These are phyloP conservation scores for Pythium rhizo-oryzae DNA, from an alignment of 352 stramenopile species.

Conservation along the genomic window DNA sequence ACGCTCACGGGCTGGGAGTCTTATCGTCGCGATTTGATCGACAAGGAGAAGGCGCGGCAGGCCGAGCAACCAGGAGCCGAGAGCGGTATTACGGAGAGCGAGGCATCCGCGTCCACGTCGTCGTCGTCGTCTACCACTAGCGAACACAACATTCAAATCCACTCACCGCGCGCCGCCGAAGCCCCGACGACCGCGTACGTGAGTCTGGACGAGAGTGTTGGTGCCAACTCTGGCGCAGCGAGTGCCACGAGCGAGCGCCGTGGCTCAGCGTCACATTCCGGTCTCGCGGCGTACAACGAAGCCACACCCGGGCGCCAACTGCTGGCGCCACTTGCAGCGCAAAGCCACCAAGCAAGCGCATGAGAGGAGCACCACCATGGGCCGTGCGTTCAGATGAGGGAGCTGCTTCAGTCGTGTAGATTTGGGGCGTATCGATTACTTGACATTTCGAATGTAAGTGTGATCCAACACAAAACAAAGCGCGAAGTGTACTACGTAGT, in stretches of 20 bases:
- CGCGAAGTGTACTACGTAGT: no score
- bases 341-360: not conserved
- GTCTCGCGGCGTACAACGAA: constrained; percentile 8
- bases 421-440: no score
- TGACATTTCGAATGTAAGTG: no score
- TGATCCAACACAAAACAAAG: no score
- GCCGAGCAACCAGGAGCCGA: not conserved
- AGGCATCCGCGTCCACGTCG: no score
- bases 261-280: not conserved
- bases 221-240: not conserved
- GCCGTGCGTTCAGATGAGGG: no score
- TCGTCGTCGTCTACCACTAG: not conserved
- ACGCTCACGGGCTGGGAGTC: constrained; percentile 16
- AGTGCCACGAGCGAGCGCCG: not conserved
- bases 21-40: constrained; percentile 12
- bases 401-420: no score
- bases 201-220: not conserved
- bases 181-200: not conserved
- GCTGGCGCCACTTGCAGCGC: not conserved
- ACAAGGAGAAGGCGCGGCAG: constrained; percentile 5
- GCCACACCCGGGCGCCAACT: not conserved
- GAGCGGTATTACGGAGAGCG: not conserved
- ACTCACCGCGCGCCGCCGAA: not conserved
- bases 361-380: no score
- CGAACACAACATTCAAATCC: not conserved